phyloP scores from a whole-genome alignment of 2,329 filamentous ascomycete species.

The Fusarium drepaniforme region DNA sequence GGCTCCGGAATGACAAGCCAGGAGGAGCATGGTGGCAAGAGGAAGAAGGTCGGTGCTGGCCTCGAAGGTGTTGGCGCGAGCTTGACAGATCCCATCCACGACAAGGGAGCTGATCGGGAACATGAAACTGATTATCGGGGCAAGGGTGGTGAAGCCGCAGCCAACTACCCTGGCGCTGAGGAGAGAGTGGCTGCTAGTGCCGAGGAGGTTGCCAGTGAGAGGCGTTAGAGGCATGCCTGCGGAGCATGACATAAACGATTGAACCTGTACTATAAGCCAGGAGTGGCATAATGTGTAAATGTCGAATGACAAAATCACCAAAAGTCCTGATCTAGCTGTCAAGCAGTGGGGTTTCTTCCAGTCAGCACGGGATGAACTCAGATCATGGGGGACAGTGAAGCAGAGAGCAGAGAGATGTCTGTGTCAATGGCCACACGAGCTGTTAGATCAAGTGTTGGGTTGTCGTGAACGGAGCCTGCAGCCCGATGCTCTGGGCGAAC shows the following conservation, averaged over 20 bases:
- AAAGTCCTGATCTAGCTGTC: not conserved
- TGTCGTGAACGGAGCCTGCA: not conserved
- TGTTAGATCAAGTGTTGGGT: not conserved
- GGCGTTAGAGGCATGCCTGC: slow-evolving; percentile 16
- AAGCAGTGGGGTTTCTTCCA: not conserved
- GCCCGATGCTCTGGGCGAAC: not conserved
- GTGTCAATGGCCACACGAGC: not conserved
- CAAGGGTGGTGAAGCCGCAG: slow-evolving; percentile 26
- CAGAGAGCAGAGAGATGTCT: not conserved
- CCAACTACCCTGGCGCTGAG: slow-evolving; percentile 37
- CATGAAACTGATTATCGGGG: slow-evolving; percentile 38
- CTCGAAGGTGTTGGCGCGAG: slow-evolving; percentile 55
- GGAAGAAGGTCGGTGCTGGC: slow-evolving; percentile 53
- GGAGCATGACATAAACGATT: not conserved
- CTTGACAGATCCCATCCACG: slow-evolving; percentile 43
- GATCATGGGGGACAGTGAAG: not conserved
- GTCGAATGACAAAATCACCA: slow-evolving; percentile 18
- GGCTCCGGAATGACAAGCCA: slow-evolving; percentile 55
- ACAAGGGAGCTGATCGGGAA: slow-evolving; percentile 47
- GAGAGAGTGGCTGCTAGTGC: slow-evolving; percentile 37
- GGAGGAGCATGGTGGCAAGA: slow-evolving; percentile 55
- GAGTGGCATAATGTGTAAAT: slow-evolving; percentile 30
- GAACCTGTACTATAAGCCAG: slow-evolving; percentile 19
- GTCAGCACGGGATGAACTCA: not conserved
- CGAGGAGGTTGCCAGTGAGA: slow-evolving; percentile 40